phyloP scores from a whole-genome alignment of 192 early-diverging fungal genomes.

The Coemansia sp. region DNA sequence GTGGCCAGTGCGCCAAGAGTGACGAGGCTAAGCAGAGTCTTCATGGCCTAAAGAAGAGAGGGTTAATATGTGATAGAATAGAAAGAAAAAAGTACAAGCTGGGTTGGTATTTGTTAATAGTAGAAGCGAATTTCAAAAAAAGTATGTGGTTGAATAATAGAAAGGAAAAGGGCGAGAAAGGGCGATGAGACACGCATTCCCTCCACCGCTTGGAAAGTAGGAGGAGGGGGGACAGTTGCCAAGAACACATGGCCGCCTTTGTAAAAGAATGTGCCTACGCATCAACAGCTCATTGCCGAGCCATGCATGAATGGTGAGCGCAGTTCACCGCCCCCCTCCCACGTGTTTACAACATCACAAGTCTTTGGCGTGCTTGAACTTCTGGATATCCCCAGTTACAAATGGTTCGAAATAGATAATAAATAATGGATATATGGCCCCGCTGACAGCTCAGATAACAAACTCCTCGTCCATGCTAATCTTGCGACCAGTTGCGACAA shows the following conservation, averaged over 20 bases:
- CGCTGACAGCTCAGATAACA: slow-evolving; percentile 21
- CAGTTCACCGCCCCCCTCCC: background rate
- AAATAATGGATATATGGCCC: background rate
- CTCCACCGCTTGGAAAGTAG: background rate
- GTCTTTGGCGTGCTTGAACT: background rate
- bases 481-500: slow-evolving; percentile 55
- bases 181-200: background rate
- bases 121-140: background rate
- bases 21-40: slow-evolving; percentile 36
- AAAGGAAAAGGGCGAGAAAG: background rate
- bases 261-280: slow-evolving; percentile 2
- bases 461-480: slow-evolving; percentile 56
- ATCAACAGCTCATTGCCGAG: slow-evolving; percentile 1
- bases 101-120: background rate
- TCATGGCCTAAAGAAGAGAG: slow-evolving; percentile 25
- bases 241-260: slow-evolving; percentile 2
- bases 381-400: background rate
- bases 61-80: slow-evolving; percentile 2
- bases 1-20: slow-evolving; percentile 43
- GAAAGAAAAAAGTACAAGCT: slow-evolving; percentile 8
- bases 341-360: background rate
- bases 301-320: background rate
- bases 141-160: slow-evolving; percentile 12
- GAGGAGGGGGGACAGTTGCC: background rate
- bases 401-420: background rate